A percentile compares a stretch with the other conserved stretches of the same genome.
phyloP scores from a whole-genome alignment of 106 monocot genomes.

The Dendrobium huoshanense region DNA sequence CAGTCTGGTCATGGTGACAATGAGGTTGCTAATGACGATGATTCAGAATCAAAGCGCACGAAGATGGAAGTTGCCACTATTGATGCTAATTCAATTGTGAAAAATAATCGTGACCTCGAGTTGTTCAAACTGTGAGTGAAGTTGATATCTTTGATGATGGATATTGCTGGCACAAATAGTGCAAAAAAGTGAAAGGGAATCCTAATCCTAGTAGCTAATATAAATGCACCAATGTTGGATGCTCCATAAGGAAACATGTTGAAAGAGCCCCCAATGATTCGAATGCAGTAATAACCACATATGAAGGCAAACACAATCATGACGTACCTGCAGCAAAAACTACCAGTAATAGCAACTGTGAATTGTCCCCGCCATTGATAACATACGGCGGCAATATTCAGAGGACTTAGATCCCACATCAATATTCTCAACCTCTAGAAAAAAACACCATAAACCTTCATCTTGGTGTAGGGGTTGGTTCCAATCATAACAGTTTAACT shows the following conservation, averaged over 20 bases:
- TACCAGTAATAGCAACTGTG: slow-evolving; percentile 26
- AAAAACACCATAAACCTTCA: slow-evolving; percentile 53
- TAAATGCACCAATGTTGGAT: slow-evolving; percentile 85
- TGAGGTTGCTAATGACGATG: slow-evolving; percentile 55
- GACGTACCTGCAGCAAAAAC: slow-evolving; percentile 82
- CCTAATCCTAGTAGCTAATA: slow-evolving; percentile 98
- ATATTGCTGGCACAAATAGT: slow-evolving; percentile 97
- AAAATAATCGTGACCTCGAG: slow-evolving; percentile 77
- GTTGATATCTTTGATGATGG: slow-evolving; percentile 99
- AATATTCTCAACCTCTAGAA: slow-evolving; percentile 31
- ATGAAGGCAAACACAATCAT: slow-evolving; percentile 97
- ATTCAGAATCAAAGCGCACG: slow-evolving; percentile 86
- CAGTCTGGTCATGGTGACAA: slow-evolving; percentile 28
- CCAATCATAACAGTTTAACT: slow-evolving; percentile 16
- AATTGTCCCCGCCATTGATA: slow-evolving; percentile 4
- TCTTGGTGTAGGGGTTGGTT: slow-evolving; percentile 49
- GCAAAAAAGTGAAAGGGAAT: slow-evolving; percentile 97
- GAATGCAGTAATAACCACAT: slow-evolving; percentile 94
- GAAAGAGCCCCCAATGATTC: slow-evolving; percentile 94
- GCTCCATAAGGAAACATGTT: slow-evolving; percentile 93
- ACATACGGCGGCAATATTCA: slow-evolving; percentile 20
- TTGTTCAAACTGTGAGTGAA: slow-evolving; percentile 97
- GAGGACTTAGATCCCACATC: slow-evolving; percentile 18
- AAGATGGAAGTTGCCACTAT: slow-evolving; percentile 43
- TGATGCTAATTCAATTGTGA: slow-evolving; percentile 49